These are phyloP conservation scores for Dryas alaskensis DNA, from an alignment of 306 rosid species.

Conservation along the genomic window DNA sequence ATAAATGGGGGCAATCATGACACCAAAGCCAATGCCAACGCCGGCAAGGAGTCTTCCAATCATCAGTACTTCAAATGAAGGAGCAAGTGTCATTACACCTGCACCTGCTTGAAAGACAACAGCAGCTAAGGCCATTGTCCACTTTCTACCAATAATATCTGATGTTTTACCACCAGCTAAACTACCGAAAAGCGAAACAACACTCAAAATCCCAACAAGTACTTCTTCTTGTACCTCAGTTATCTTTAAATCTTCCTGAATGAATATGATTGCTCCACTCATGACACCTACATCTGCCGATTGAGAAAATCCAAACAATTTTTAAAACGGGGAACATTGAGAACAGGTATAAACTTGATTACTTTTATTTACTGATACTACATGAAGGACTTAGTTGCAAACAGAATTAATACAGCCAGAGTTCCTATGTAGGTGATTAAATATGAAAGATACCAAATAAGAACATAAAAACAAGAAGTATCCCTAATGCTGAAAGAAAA, in stretches of 20 bases:
- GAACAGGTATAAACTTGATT: neutral
- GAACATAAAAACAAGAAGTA: too few species aligned
- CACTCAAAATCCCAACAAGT: conserved; percentile 79
- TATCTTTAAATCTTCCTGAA: conserved; percentile 81
- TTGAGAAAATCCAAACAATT: conserved; percentile 16
- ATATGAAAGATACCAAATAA: neutral
- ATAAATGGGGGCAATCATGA: conserved; percentile 84
- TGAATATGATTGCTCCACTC: conserved; percentile 95
- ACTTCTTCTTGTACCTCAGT: conserved; percentile 74
- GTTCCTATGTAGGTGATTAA: neutral
- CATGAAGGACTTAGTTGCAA: neutral
- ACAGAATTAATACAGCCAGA: neutral
- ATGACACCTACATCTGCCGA: conserved; percentile 94
- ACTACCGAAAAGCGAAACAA: conserved; percentile 84
- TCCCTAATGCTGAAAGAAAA: neutral
- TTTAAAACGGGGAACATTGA: neutral
- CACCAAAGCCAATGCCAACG: conserved; percentile 88
- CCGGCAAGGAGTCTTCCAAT: conserved; percentile 80
- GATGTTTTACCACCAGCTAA: conserved; percentile 90
- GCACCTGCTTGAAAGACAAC: conserved; percentile 76
- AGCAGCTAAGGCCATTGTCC: conserved; percentile 95
- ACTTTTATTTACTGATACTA: neutral
- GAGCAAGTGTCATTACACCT: conserved; percentile 69
- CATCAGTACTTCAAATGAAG: conserved; percentile 63
- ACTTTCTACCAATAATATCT: conserved; percentile 78